Conservation (phyloP, 257 asterid genomes). For the Solanum gandarillasii region DNA sequence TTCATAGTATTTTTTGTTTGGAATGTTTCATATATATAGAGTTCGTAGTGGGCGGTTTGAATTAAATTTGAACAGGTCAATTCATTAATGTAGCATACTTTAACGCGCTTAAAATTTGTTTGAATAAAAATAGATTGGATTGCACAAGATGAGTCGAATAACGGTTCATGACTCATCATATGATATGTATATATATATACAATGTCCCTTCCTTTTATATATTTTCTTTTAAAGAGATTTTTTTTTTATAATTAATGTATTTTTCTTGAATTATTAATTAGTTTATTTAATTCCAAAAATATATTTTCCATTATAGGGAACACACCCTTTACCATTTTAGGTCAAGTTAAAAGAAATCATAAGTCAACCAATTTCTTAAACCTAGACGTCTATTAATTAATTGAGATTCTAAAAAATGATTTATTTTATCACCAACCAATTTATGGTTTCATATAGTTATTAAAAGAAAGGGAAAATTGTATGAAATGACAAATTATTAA, state of each 20-base stretch:
- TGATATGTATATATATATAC: neutral
- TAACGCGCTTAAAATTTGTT: neutral
- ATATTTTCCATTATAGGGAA: no score
- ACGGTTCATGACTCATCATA: neutral
- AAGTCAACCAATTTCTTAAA: no score
- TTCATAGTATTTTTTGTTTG: neutral
- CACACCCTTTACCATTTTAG: no score
- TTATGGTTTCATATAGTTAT: no score
- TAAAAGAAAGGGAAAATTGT: no score
- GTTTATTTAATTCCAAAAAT: neutral
- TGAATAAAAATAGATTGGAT: neutral
- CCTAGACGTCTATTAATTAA: no score
- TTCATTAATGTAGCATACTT: neutral
- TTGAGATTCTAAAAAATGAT: no score
- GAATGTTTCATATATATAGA: neutral
- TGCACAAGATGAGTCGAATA: neutral
- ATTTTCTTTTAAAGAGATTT: no score
- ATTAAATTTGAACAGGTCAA: neutral
- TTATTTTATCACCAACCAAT: no score
- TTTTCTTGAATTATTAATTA: neutral
- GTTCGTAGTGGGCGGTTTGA: no score
- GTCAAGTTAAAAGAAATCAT: no score
- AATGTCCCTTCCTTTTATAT: neutral
- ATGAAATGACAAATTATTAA: no score
- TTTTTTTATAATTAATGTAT: neutral